Evolutionary conservation across 2,329 filamentous ascomycete species (phyloP).

Genomic region (Zasmidium citrigriseum): DNA sequence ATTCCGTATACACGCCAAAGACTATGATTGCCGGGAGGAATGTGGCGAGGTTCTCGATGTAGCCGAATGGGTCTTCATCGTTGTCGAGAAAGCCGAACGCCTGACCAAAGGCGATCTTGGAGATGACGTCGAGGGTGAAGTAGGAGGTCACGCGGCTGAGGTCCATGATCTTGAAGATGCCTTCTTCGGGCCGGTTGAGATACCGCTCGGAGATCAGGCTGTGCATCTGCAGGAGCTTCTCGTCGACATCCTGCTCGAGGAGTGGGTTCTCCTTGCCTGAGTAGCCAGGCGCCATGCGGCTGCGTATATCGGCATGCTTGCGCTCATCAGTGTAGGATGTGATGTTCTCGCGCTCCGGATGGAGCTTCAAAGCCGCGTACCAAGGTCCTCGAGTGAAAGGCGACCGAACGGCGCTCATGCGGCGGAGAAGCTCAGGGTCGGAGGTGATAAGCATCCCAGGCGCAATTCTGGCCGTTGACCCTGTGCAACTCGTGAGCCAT

Average conservation of each 20-base stretch:
- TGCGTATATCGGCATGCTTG: constrained; percentile 40
- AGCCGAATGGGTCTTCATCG: constrained; percentile 52
- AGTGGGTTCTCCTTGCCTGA: constrained; percentile 42
- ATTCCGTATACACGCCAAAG: constrained; percentile 45
- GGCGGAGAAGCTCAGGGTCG: constrained; percentile 39
- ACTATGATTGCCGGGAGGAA: constrained; percentile 49
- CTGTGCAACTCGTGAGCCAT: constrained; percentile 25
- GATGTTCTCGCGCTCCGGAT: constrained; percentile 43
- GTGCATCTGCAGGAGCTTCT: constrained; percentile 36
- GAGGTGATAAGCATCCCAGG: constrained; percentile 40
- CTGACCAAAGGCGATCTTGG: constrained; percentile 43
- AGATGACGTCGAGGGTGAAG: constrained; percentile 46
- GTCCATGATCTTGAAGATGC: constrained; percentile 37
- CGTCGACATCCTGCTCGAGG: constrained; percentile 41
- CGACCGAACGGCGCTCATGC: constrained; percentile 41
- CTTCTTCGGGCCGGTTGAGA: constrained; percentile 33
- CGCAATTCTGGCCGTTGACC: constrained; percentile 40
- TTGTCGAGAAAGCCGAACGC: constrained; percentile 53
- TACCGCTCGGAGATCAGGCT: constrained; percentile 37
- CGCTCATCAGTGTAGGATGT: constrained; percentile 40
- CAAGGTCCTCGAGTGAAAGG: constrained; percentile 38
- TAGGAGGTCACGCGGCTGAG: constrained; percentile 38
- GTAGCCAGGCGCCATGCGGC: constrained; percentile 41
- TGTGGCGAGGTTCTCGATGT: constrained; percentile 47
- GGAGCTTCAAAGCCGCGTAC: constrained; percentile 40